phyloP scores from a whole-genome alignment of 495 filamentous ascomycete genomes.

The Aspergillus homomorphus region DNA sequence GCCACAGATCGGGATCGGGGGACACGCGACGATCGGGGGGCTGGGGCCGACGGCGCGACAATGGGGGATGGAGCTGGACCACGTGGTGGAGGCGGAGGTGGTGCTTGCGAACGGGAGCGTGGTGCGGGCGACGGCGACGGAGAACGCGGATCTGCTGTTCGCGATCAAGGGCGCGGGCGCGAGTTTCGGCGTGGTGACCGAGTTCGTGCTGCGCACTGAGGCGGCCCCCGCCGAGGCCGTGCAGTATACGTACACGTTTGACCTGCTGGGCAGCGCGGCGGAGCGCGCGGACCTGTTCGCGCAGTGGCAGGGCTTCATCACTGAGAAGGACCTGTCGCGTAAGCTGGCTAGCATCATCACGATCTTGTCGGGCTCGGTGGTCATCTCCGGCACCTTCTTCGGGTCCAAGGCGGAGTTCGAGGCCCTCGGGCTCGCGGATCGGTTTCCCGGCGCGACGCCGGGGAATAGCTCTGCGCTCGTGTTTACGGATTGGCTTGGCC shows the following conservation, averaged over 20 bases:
- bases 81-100: slow-evolving; percentile 56
- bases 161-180: slow-evolving; percentile 48
- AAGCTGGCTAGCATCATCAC: slow-evolving; percentile 46
- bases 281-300: slow-evolving; percentile 34
- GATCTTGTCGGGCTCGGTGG: slow-evolving; percentile 26
- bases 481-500: slow-evolving; percentile 56
- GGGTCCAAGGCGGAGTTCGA: slow-evolving; percentile 41
- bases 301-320: slow-evolving; percentile 37
- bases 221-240: slow-evolving; percentile 30
- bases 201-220: slow-evolving; percentile 45
- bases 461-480: slow-evolving; percentile 30
- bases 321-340: slow-evolving; percentile 47
- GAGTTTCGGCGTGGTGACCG: slow-evolving; percentile 46
- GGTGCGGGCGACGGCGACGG: slow-evolving; percentile 34
- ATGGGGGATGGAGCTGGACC: slow-evolving; percentile 64
- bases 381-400: slow-evolving; percentile 41
- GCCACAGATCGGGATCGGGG: slow-evolving; percentile 66
- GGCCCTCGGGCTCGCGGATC: slow-evolving; percentile 24
- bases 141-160: slow-evolving; percentile 52
- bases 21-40: slow-evolving; percentile 71
- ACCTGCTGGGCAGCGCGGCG: slow-evolving; percentile 29
- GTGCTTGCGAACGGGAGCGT: slow-evolving; percentile 60
- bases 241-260: slow-evolving; percentile 40
- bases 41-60: slow-evolving; percentile 59
- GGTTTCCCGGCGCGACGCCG: slow-evolving; percentile 32